These are phyloP conservation scores for Strobilomyces echinocephalus DNA, from an alignment of 768 basidiomycete species.

Conservation along the genomic window DNA sequence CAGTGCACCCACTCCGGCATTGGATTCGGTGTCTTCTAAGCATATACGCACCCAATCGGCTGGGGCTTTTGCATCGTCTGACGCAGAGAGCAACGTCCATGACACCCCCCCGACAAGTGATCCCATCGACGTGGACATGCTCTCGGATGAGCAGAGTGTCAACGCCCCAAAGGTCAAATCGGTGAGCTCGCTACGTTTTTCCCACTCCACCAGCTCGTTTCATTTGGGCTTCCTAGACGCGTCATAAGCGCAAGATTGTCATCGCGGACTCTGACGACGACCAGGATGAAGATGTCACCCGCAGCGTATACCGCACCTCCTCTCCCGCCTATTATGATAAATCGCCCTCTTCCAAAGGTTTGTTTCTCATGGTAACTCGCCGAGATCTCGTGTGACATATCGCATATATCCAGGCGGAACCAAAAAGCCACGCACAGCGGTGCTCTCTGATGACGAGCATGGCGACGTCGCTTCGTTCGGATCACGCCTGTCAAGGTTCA, in stretches of 20 bases:
- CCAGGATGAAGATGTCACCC: slow-evolving; percentile 10
- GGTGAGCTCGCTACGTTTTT: slow-evolving; percentile 26
- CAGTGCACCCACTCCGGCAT: slow-evolving; percentile 31
- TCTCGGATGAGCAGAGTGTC: slow-evolving; percentile 42
- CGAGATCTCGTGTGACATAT: not conserved
- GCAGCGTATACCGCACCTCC: slow-evolving; percentile 20
- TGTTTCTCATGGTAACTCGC: not conserved
- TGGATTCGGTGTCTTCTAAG: slow-evolving; percentile 27
- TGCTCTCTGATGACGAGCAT: slow-evolving; percentile 45
- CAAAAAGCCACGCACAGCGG: slow-evolving; percentile 61
- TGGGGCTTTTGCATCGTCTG: slow-evolving; percentile 41
- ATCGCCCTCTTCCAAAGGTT: slow-evolving; percentile 29
- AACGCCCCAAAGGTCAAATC: slow-evolving; percentile 33
- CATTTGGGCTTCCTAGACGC: slow-evolving; percentile 24
- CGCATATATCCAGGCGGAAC: slow-evolving; percentile 34
- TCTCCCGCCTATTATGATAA: slow-evolving; percentile 25
- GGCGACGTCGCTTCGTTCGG: slow-evolving; percentile 46
- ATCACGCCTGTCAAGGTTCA: slow-evolving; percentile 57
- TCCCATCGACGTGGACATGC: slow-evolving; percentile 71
- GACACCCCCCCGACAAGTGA: slow-evolving; percentile 78
- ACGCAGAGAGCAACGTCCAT: slow-evolving; percentile 41
- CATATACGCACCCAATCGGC: slow-evolving; percentile 38
- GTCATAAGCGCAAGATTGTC: slow-evolving; percentile 64
- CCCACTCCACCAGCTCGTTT: not conserved
- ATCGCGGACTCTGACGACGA: slow-evolving; percentile 74